A percentile compares a stretch with the other conserved stretches of the same genome.
phyloP scores from a whole-genome alignment of 2,329 filamentous ascomycete genomes.

The Phyllosticta citribraziliensis region DNA sequence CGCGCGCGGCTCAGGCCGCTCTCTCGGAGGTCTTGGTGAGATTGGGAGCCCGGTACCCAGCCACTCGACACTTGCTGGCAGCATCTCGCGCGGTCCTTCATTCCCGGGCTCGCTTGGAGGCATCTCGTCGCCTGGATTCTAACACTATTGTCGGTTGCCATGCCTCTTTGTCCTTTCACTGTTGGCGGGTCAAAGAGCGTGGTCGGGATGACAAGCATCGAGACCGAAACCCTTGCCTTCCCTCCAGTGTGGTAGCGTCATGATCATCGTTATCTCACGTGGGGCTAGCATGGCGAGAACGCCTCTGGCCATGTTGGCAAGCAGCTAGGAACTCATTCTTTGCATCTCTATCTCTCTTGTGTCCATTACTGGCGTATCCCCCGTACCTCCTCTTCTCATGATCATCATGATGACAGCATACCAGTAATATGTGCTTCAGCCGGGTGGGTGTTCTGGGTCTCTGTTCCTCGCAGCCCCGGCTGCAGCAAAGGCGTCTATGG shows the following conservation, averaged over 20 bases:
- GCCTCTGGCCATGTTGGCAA: background rate
- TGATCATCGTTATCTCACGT: background rate
- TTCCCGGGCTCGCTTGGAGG: constrained; percentile 4
- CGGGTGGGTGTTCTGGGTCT: background rate
- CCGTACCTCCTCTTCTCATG: background rate
- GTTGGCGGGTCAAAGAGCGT: background rate
- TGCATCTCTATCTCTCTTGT: background rate
- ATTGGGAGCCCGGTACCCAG: constrained; percentile 33
- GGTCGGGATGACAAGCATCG: background rate
- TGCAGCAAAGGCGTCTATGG: background rate
- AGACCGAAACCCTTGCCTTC: background rate
- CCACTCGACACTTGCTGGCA: constrained; percentile 2
- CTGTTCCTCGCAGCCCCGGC: too few relatives aligned
- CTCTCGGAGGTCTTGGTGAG: constrained; percentile 30
- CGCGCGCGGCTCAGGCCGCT: background rate
- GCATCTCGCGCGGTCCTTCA: background rate
- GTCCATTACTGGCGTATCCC: background rate
- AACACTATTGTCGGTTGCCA: background rate
- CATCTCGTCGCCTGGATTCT: constrained; percentile 8
- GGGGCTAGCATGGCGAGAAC: background rate
- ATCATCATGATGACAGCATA: background rate
- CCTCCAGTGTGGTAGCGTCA: background rate
- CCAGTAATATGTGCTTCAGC: background rate
- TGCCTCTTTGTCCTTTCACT: background rate
- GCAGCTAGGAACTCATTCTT: background rate